These are phyloP conservation scores for Coleophoma crateriformis DNA, from an alignment of 2,329 filamentous ascomycete genomes.

Conservation along the genomic window DNA sequence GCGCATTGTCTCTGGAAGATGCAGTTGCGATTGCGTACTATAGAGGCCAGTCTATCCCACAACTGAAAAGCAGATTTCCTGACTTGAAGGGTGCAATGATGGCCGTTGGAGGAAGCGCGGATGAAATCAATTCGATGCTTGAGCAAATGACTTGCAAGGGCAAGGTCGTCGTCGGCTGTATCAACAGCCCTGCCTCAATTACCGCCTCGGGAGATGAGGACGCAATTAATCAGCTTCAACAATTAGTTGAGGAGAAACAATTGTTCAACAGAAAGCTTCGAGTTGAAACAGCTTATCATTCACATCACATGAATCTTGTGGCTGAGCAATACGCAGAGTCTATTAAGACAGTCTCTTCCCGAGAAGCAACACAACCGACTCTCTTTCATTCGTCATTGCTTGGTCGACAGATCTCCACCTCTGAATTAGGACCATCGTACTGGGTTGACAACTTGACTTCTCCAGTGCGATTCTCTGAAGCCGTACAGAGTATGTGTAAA, in stretches of 20 bases:
- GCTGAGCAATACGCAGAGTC: conserved; percentile 17
- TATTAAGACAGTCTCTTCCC: conserved; percentile 8
- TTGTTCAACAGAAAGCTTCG: conserved; percentile 23
- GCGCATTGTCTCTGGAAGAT: conserved; percentile 25
- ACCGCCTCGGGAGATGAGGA: conserved; percentile 23
- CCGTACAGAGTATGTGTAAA: conserved; percentile 25
- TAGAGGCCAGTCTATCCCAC: conserved; percentile 26
- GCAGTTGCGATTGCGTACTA: conserved; percentile 40
- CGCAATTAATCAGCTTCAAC: conserved; percentile 21
- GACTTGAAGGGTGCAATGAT: conserved; percentile 44
- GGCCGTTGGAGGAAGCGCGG: conserved; percentile 35
- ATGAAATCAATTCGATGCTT: conserved; percentile 29
- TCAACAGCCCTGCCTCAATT: conserved; percentile 25
- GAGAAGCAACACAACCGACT: background rate
- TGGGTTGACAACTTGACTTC: conserved; percentile 42
- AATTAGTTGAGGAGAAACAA: conserved; percentile 17
- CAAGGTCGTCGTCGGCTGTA: conserved; percentile 27
- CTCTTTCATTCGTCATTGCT: conserved; percentile 18
- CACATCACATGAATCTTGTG: conserved; percentile 25
- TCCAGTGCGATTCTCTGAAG: conserved; percentile 37
- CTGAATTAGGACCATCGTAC: conserved; percentile 30
- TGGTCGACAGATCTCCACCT: conserved; percentile 13
- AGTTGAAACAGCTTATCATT: conserved; percentile 27
- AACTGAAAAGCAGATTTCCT: conserved; percentile 9
- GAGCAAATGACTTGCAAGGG: conserved; percentile 18